Percentiles rank a stretch among this genome's conserved stretches.
phyloP scores from a whole-genome alignment of 306 rosid genomes.

The Abrus pulchellus region DNA sequence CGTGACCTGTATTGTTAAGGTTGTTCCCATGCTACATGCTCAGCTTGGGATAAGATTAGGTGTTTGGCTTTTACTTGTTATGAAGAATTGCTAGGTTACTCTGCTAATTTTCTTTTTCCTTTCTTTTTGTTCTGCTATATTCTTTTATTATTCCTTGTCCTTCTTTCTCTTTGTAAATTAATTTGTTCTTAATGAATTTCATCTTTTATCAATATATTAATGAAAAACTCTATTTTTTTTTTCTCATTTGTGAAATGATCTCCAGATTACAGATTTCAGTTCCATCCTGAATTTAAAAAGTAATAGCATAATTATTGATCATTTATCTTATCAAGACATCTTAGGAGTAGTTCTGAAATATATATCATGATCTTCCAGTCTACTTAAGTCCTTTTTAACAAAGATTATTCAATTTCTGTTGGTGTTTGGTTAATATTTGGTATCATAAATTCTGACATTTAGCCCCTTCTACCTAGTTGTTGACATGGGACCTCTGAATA shows the following conservation, averaged over 20 bases:
- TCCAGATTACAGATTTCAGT: neutral
- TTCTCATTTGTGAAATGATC: neutral
- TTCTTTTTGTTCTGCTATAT: neutral
- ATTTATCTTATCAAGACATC: neutral
- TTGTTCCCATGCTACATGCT: neutral
- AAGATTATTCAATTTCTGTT: neutral
- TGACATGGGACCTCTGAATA: too few species aligned
- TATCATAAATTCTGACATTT: neutral
- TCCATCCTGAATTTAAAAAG: neutral
- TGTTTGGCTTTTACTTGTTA: neutral
- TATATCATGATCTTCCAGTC: neutral
- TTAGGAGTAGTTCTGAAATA: neutral
- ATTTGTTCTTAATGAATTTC: neutral
- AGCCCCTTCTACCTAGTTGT: too few species aligned
- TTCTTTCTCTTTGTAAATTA: neutral
- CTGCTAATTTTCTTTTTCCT: neutral
- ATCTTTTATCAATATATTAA: neutral
- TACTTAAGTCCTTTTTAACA: neutral
- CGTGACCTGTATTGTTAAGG: neutral
- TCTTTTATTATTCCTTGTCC: neutral
- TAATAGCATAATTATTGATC: neutral
- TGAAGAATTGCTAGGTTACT: neutral
- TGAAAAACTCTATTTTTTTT: neutral
- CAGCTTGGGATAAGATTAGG: neutral
- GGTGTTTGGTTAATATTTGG: neutral